Evolutionary conservation across 345 rosid species (phyloP), one percentile per base, ranked within the genome.

Genomic region (Hibiscus mutabilis): DNA sequence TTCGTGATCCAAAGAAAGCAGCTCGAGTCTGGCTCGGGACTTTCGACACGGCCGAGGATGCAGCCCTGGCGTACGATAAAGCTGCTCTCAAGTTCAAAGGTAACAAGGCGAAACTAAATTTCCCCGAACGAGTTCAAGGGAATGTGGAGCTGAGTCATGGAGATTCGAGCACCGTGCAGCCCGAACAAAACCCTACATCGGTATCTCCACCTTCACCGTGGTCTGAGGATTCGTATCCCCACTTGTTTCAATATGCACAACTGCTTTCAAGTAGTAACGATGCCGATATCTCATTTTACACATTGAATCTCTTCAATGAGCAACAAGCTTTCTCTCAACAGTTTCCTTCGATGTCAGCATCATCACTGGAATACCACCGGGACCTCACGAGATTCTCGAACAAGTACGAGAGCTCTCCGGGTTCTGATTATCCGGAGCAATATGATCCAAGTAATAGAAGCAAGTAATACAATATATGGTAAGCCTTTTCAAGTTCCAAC

Each of bases 71-170:
- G 12, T 92, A 92, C 24, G 98, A 92, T 76, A 85, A 68, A 63
- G 98, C 98, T 4, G 98, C 98, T 37, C 89, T 93, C 13, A 89
- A 87, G 79, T 93, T 93, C 84, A 93, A 91, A 85, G 98, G 98
- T 69, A 89, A 86, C 57, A 93, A 93, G 73, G 98, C 98, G 40
- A 93, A 93, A 74, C 93, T 93, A 13, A 93, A 93, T 77, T 93
- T 93, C 71, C 98, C 98, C 0, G 93, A 91, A 78, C 77, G 89
- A 65, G 91, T 91, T 56, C 96, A 89, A 75, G 90, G 85, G 2
- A 72, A 68, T 5, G 62, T 82, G 18, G 80, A 85, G 11, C 67
- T 44, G 61, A 68, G 71, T 27, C 44, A 31, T 0, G 70, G 59
- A 67, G 70, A 4, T 49, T 67, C 59, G 51, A 62, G 67, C 1